Conservation (phyloP, 2,329 filamentous ascomycete species). For the Pyrenophora seminiperda region DNA sequence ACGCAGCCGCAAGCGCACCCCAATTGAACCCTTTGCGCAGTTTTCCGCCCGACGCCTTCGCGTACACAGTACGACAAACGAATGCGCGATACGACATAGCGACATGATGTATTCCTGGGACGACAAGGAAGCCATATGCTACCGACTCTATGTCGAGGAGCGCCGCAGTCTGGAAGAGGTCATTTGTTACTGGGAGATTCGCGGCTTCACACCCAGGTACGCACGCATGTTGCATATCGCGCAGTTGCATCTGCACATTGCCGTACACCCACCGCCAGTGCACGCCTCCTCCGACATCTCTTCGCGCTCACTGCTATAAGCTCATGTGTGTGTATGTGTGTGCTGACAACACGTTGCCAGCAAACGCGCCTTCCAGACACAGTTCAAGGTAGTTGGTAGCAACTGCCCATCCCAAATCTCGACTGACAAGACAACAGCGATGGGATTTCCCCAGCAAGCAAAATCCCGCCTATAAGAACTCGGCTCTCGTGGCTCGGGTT, state of each 20-base stretch:
- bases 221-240: constrained; percentile 23
- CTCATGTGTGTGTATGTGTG: no score
- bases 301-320: background rate
- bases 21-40: background rate
- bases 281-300: background rate
- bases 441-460: constrained; percentile 82
- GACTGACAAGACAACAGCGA: constrained; percentile 46
- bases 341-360: constrained; percentile 50
- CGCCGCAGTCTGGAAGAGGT: constrained; percentile 75
- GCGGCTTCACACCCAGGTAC: constrained; percentile 72
- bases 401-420: background rate
- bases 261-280: constrained; percentile 31
- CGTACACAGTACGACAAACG: background rate
- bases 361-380: constrained; percentile 76
- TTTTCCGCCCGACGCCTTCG: background rate
- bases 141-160: constrained; percentile 77
- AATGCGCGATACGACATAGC: background rate
- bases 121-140: constrained; percentile 68
- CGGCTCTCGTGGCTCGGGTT: constrained; percentile 68
- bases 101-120: constrained; percentile 65
- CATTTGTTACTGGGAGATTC: constrained; percentile 68
- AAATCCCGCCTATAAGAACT: constrained; percentile 72
- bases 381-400: constrained; percentile 61
- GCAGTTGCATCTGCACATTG: constrained; percentile 21
- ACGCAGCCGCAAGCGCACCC: background rate